Conservation (phyloP, 495 filamentous ascomycete genomes). For the Neurospora hispaniola region DNA sequence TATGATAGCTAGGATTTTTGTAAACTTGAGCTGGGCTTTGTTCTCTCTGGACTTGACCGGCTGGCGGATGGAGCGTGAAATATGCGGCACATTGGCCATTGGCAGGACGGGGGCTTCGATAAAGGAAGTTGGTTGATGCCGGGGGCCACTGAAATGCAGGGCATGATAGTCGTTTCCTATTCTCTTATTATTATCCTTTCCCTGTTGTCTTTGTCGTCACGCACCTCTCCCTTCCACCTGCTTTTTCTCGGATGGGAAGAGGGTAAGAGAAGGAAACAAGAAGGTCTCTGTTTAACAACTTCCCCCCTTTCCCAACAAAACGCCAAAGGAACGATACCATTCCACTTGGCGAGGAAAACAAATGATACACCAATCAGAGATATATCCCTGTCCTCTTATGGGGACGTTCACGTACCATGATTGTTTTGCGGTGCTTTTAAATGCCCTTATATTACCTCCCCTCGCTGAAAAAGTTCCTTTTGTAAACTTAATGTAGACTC, state of each 20-base stretch:
- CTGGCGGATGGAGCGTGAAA: slow-evolving; percentile 10
- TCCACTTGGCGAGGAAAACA: background rate
- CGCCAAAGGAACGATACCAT: background rate
- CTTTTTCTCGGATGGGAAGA: background rate
- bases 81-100: slow-evolving; percentile 15
- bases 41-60: slow-evolving; percentile 4
- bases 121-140: slow-evolving; percentile 24
- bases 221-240: background rate
- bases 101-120: slow-evolving; percentile 14
- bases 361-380: background rate
- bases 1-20: background rate
- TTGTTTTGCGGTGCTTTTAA: background rate
- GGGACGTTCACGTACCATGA: background rate
- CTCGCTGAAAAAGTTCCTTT: background rate
- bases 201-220: slow-evolving; percentile 4
- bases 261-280: background rate
- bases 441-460: background rate
- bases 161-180: slow-evolving; percentile 19
- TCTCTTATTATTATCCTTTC: slow-evolving; percentile 7
- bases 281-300: background rate
- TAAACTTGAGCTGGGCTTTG: slow-evolving; percentile 5
- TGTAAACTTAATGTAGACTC: background rate
- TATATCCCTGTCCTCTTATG: background rate
- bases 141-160: slow-evolving; percentile 26
- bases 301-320: background rate